phyloP scores from a whole-genome alignment of 495 filamentous ascomycete genomes.

The Parachaetomium inaequale region DNA sequence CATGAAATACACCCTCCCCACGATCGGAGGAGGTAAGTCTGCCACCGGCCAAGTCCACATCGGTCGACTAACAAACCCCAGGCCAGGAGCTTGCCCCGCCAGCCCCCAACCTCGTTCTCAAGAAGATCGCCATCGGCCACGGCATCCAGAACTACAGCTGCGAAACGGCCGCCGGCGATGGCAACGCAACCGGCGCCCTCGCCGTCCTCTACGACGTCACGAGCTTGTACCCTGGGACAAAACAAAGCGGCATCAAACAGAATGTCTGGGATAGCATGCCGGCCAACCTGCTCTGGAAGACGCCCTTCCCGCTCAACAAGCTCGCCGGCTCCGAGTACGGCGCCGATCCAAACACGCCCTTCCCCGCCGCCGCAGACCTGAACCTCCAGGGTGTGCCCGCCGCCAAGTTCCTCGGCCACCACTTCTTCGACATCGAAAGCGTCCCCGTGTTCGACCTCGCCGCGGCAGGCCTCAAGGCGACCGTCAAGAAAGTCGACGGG shows the following conservation, averaged over 20 bases:
- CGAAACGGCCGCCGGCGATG: slow-evolving; percentile 19
- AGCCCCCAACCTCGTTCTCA: slow-evolving; percentile 45
- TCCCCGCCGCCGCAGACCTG: slow-evolving; percentile 38
- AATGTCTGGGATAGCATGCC: slow-evolving; percentile 33
- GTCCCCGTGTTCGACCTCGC: slow-evolving; percentile 58
- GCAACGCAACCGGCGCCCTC: slow-evolving; percentile 54
- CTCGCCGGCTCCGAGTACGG: slow-evolving; percentile 34
- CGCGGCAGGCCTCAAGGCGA: slow-evolving; percentile 32
- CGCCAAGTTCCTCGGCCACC: slow-evolving; percentile 53
- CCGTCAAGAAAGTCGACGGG: slow-evolving; percentile 40
- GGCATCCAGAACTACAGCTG: slow-evolving; percentile 81
- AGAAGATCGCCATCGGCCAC: slow-evolving; percentile 63
- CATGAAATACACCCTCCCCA: slow-evolving; percentile 25
- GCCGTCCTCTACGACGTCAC: slow-evolving; percentile 65
- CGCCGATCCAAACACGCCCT: slow-evolving; percentile 38
- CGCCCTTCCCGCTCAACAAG: slow-evolving; percentile 38
- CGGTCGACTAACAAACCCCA: slow-evolving; percentile 22
- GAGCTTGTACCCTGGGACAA: slow-evolving; percentile 42
- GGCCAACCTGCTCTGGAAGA: slow-evolving; percentile 31
- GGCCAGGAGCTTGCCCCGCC: slow-evolving; percentile 47
- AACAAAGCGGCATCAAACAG: slow-evolving; percentile 26
- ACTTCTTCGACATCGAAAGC: slow-evolving; percentile 57
- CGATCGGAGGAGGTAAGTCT: slow-evolving; percentile 24
- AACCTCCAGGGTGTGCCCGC: slow-evolving; percentile 25
- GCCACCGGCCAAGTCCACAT: not conserved